Evolutionary conservation across 306 rosid species (phyloP).

Genomic region (Trifolium repens): DNA sequence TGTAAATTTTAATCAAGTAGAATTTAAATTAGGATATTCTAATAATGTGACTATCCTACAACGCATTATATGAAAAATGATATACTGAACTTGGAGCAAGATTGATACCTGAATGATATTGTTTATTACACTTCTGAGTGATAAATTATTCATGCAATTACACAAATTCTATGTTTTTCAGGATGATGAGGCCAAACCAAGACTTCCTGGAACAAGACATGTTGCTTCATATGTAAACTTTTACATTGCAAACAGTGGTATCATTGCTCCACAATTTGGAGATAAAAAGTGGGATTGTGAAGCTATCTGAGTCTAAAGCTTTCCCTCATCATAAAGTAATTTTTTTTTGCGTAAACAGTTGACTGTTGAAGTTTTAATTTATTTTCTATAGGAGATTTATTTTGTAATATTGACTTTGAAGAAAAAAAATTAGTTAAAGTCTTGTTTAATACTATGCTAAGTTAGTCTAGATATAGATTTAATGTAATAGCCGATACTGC

Average conservation of each 20-base stretch:
- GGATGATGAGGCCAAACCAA: slow-evolving; percentile 65
- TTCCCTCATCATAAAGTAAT: slow-evolving; percentile 68
- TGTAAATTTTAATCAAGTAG: slow-evolving; percentile 16
- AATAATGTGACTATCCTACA: slow-evolving; percentile 24
- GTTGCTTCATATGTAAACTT: slow-evolving; percentile 92
- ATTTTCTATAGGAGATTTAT: too few species aligned
- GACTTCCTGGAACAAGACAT: slow-evolving; percentile 75
- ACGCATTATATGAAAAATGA: slow-evolving; percentile 6
- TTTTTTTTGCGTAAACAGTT: background rate
- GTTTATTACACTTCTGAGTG: slow-evolving; percentile 14
- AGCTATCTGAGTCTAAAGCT: slow-evolving; percentile 68
- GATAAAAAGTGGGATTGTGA: slow-evolving; percentile 85
- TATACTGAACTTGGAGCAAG: slow-evolving; percentile 11
- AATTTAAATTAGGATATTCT: slow-evolving; percentile 16
- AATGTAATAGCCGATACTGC: too few species aligned
- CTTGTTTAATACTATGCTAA: too few species aligned
- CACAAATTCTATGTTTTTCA: slow-evolving; percentile 38
- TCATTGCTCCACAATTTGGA: slow-evolving; percentile 86
- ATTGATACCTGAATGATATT: slow-evolving; percentile 22
- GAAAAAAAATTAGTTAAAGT: too few species aligned
- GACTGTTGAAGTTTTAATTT: background rate
- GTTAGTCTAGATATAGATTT: too few species aligned
- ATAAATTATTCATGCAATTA: slow-evolving; percentile 24
- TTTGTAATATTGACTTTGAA: too few species aligned
- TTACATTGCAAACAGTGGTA: slow-evolving; percentile 86